A percentile compares a stretch with the other conserved stretches of the same genome.
Evolutionary conservation across 2,329 filamentous ascomycete genomes (phyloP).

Genomic region (Thelonectria discophora): DNA sequence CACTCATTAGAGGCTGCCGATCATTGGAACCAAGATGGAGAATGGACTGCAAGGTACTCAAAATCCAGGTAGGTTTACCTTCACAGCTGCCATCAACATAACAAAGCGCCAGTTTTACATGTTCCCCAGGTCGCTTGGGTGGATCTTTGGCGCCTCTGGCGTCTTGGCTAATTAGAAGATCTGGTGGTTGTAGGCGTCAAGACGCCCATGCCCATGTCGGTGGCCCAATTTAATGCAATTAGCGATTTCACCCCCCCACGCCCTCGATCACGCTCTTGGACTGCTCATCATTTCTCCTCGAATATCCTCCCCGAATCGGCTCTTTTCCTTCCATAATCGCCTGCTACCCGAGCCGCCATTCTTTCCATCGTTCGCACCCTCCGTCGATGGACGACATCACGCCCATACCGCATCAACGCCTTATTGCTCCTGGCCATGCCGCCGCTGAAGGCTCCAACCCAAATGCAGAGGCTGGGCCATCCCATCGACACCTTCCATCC

Average conservation of each 20-base stretch:
- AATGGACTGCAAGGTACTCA: too few species aligned
- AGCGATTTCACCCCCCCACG: background rate
- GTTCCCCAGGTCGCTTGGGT: constrained; percentile 31
- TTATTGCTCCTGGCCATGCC: constrained; percentile 29
- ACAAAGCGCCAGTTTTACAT: constrained; percentile 32
- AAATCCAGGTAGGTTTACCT: background rate
- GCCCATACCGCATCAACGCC: constrained; percentile 31
- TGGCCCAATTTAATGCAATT: constrained; percentile 5
- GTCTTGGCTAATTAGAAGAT: constrained; percentile 15
- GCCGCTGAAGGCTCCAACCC: background rate
- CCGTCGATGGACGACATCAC: constrained; percentile 46
- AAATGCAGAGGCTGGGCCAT: constrained; percentile 22
- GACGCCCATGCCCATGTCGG: constrained; percentile 18
- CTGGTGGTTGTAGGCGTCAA: constrained; percentile 20
- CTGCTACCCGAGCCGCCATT: constrained; percentile 25
- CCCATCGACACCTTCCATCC: constrained; percentile 18
- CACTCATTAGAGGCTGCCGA: too few species aligned
- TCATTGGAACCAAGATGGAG: too few species aligned
- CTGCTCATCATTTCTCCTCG: constrained; percentile 13
- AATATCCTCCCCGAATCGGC: constrained; percentile 9
- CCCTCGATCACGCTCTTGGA: constrained; percentile 16
- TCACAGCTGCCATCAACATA: constrained; percentile 13
- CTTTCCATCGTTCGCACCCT: constrained; percentile 22
- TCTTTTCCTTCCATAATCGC: constrained; percentile 2
- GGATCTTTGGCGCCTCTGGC: constrained; percentile 17